These are phyloP conservation scores for Suhomyces sp. DNA, from an alignment of 805 yeast genomes.

Conservation along the genomic window DNA sequence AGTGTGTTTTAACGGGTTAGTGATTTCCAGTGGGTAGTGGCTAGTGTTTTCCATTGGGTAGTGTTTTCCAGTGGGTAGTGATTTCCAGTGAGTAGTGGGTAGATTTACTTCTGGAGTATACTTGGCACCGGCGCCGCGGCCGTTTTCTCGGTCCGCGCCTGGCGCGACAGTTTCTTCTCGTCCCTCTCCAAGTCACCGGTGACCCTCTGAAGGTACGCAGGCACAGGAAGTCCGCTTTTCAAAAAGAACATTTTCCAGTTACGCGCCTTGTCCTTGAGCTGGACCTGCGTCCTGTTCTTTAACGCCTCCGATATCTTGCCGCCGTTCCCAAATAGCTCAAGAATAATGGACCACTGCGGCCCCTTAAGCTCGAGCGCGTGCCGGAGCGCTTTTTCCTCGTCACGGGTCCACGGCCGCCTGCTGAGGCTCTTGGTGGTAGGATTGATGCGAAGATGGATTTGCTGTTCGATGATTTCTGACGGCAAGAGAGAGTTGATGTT, in stretches of 20 bases:
- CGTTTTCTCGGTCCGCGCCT: constrained; percentile 30
- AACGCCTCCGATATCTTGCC: constrained; percentile 80
- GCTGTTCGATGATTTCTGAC: constrained; percentile 43
- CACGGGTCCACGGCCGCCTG: constrained; percentile 80
- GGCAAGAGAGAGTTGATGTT: constrained; percentile 34
- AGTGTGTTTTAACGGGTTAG: no score
- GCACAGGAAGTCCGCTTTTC: constrained; percentile 72
- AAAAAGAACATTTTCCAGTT: constrained; percentile 89
- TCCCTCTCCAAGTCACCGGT: constrained; percentile 79
- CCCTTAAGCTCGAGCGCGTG: constrained; percentile 82
- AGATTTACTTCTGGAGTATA: constrained; percentile 8
- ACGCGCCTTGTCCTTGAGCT: constrained; percentile 92
- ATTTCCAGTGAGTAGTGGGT: no score
- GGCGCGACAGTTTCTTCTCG: constrained; percentile 34
- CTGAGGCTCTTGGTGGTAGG: constrained; percentile 28
- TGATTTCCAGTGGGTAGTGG: no score
- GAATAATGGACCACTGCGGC: constrained; percentile 89
- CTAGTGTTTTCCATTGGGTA: no score
- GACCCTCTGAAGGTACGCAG: constrained; percentile 74
- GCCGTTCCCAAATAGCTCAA: constrained; percentile 92
- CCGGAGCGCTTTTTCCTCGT: constrained; percentile 81
- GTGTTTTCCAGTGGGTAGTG: no score
- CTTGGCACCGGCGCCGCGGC: constrained; percentile 42
- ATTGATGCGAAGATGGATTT: constrained; percentile 37
- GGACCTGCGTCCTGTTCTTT: constrained; percentile 86